Base-by-base conservation (phyloP, 1,284 basidiomycete genomes). In the Fomitopsis pinicola region DNA sequence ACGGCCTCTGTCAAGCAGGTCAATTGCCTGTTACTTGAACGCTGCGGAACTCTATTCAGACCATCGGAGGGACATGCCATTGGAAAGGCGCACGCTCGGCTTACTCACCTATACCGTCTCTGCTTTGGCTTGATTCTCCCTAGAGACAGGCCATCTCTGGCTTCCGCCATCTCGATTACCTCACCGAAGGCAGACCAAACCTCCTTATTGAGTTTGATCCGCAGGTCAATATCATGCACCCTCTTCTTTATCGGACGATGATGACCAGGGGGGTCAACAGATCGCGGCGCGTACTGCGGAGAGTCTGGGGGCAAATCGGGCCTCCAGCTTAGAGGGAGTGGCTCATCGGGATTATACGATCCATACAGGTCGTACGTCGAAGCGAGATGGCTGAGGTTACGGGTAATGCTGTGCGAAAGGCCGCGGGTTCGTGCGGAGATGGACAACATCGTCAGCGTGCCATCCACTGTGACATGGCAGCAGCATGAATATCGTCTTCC, bases 371-470 rank as follows among this genome's bases (percentile, higher is more conserved):
- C 48, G 28, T 50, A 50, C 30, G 48, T 30, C 28, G 19, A 50
- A 69, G 14, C 69, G 72, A 45, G 30, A 35, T 66, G 56, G 30
- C 56, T 36, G 22, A 89, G 70, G 66, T 88, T 88, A 15, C 78
- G 78, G 5, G 83, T 83, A 5, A 84, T 63, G 58, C 73, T 72
- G 67, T 88, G 85, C n/a, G 87, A 71, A n/a, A 87, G 71, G 22
- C 88, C 88, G 19, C 86, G 81, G 46, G 81, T 80, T 55, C 76
- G 74, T 1, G 82, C 79, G 14, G 88, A 85, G 42, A 77, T 82
- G 68, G 82, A 79, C 42, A 88, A 68, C 9, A 89, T 65, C 71
- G 64, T 61, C 46, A 89, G 75, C 0, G 85, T 86, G 61, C 78
- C 78, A 66, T 88, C 86, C 72, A 84, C 88, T 86, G 63, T 5